These are phyloP conservation scores for Mycena vulgaris DNA, from an alignment of 768 basidiomycete genomes.

Conservation along the genomic window DNA sequence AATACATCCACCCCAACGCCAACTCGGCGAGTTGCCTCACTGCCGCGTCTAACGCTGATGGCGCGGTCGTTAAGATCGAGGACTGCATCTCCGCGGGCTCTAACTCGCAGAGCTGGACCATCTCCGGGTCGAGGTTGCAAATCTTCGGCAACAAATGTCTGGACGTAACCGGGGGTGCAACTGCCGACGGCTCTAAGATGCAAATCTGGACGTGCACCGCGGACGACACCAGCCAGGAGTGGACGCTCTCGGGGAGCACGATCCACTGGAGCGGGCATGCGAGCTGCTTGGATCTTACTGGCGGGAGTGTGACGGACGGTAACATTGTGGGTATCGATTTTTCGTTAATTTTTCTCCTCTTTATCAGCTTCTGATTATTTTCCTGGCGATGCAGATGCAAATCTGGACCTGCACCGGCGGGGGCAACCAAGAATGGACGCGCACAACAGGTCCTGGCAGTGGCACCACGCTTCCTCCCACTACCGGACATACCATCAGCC, in stretches of 20 bases:
- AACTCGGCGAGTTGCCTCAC: constrained; percentile 38
- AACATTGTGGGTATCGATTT: background rate
- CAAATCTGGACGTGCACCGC: background rate
- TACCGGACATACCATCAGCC: constrained; percentile 6
- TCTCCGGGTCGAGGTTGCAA: constrained; percentile 33
- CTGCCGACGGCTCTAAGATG: background rate
- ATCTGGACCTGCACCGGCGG: constrained; percentile 9
- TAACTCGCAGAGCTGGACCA: constrained; percentile 41
- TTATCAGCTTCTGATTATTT: background rate
- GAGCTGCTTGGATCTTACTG: constrained; percentile 1
- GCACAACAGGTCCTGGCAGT: constrained; percentile 21
- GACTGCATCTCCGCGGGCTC: constrained; percentile 34
- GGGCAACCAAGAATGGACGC: constrained; percentile 20
- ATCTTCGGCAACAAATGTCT: constrained; percentile 39
- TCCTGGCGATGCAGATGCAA: constrained; percentile 3
- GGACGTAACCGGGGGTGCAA: constrained; percentile 28
- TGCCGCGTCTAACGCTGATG: constrained; percentile 42
- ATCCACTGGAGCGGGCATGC: background rate
- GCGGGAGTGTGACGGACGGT: constrained; percentile 40
- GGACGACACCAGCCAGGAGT: background rate
- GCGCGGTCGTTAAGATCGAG: constrained; percentile 40
- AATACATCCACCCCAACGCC: constrained; percentile 5
- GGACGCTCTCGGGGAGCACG: background rate
- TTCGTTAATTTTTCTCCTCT: background rate
- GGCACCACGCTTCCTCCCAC: background rate